Evolutionary conservation across 176 grass and related monocot species (phyloP), one percentile per base, ranked within the genome.

Genomic region (Carex scoparia): DNA sequence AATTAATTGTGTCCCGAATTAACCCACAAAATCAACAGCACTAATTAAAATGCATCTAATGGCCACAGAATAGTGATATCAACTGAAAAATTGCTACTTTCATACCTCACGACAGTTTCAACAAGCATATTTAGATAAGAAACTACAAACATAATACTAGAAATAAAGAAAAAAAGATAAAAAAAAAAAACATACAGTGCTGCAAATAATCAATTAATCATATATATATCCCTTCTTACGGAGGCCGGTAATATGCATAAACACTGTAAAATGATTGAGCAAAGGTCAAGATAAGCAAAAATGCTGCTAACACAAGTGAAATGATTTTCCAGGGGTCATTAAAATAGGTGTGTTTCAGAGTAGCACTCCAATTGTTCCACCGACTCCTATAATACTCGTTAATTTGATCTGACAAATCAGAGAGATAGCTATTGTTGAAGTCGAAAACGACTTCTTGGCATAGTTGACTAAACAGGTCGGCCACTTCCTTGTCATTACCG

Each of bases 381-480:
- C 84, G 81, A 38, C 86, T 57, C 59, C 89, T 92, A 57, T 94
- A 98, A 79, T 94, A 93, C 73, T 87, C 87, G 86, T 95, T 98
- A 31, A 98, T 87, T 81, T 88, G 80, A 59, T 91, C 88, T 0
- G 96, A 98, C 1, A 98, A 80, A 0, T 75, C 86, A 9, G 96
- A 98, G 15, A 98, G 70, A 84, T 98, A 98, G 88, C 93, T 98
- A 82, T 98, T 88, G 77, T 95, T 90, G 81, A 99, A 90, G 85
- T 99, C 91, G 84, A 94, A 99, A 12, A 99, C 91, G 51, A 99
- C 96, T 85, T 99, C 96, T 15, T 82, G 84, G 86, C 96, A 99
- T 12, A 99, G 78, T n/a, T 87, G 80, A 80, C 91, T 98, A 87
- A 98, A 98, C 37, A 98, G 83, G 58, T 94, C 90, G 10, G 93